Base-by-base conservation (phyloP, 2,329 filamentous ascomycete genomes). In the Colletotrichum sp. region DNA sequence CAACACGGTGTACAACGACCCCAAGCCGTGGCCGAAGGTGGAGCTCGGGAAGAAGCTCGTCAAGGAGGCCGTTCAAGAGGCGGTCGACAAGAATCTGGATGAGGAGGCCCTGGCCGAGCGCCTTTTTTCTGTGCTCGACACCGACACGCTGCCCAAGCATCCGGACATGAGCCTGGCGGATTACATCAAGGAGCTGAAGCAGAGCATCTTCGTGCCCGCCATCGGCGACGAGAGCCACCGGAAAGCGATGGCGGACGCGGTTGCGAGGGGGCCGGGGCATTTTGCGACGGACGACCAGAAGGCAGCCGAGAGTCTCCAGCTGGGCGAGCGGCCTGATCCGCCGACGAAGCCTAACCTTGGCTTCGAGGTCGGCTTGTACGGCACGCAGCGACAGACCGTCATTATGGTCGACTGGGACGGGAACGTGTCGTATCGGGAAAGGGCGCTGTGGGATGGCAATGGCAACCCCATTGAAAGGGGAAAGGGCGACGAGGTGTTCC, bases 371-470 rank as follows among this genome's bases (percentile, higher is more conserved):
- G 92, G 92, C 3, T 85, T 92, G 78, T 93, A 93, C 79, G 92
- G 92, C 6, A 93, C 92, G 7, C 92, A 93, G 83, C 85, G 92
- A 49, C 92, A 93, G 84, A 93, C 92, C 0, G 84, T 93, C 16
- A 83, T 93, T 16, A 83, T 93, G 61, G 89, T 93, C 8, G 91
- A 92, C 79, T 92, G 90, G 89, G 87, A 92, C 5, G 92, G 92
- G 4, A 91, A 91, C 44, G 90, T 92, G 22, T 90, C 88, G 0
- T 92, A 90, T 79, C 86, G 87, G 34, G 92, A 93, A 83, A 86
- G 92, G 44, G 89, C 91, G 6, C 83, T 93, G 57, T 93, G 88
- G 86, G 91, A 93, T 80, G 84, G 85, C 0, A 87, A 91, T 64
- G 92, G 92, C 11, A 89, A 91, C 68, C 81, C 85, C 3, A 86